Evolutionary conservation across 1,284 basidiomycete species (phyloP).

Genomic region (Chalciporus piperatoides): DNA sequence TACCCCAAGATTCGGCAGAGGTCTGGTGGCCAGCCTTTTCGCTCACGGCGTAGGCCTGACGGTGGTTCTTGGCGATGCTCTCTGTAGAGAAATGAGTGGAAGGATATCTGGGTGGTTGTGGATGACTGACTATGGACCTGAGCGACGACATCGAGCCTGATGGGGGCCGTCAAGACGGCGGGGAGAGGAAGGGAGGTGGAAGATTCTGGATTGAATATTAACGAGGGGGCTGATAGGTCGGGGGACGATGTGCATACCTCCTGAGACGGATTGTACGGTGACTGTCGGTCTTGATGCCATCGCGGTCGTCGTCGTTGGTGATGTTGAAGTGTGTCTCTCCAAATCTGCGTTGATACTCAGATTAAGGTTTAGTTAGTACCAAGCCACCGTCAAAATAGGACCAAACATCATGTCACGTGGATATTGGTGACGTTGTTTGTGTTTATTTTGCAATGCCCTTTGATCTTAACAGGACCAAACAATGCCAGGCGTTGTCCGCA

Average conservation of each 20-base stretch:
- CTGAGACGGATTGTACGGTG: conserved; percentile 71
- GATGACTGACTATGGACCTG: conserved; percentile 92
- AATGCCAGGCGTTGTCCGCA: conserved; percentile 29
- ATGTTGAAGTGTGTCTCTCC: not conserved
- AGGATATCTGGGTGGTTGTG: not conserved
- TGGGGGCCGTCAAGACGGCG: conserved; percentile 96
- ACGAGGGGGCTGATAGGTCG: not conserved
- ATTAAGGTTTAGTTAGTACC: conserved; percentile 22
- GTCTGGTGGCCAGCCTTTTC: conserved; percentile 99
- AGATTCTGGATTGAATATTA: conserved; percentile 53
- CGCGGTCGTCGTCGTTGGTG: conserved; percentile 28
- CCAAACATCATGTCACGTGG: not conserved
- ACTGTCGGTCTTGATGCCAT: conserved; percentile 93
- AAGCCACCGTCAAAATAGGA: conserved; percentile 20
- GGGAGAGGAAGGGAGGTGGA: conserved; percentile 91
- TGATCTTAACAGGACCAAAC: conserved; percentile 26
- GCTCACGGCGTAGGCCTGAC: conserved; percentile 96
- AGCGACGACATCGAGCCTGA: conserved; percentile 97
- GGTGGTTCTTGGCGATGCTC: conserved; percentile 98
- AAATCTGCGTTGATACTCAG: not conserved
- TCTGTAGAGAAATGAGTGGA: conserved; percentile 47
- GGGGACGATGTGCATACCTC: conserved; percentile 47
- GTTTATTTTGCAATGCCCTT: conserved; percentile 11
- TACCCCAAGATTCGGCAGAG: conserved; percentile 99
- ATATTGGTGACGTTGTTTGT: not conserved